Evolutionary conservation across 441 rosid genomes (phyloP), one percentile per base, ranked within the genome.

Genomic region (Arabidopsis lyrata): DNA sequence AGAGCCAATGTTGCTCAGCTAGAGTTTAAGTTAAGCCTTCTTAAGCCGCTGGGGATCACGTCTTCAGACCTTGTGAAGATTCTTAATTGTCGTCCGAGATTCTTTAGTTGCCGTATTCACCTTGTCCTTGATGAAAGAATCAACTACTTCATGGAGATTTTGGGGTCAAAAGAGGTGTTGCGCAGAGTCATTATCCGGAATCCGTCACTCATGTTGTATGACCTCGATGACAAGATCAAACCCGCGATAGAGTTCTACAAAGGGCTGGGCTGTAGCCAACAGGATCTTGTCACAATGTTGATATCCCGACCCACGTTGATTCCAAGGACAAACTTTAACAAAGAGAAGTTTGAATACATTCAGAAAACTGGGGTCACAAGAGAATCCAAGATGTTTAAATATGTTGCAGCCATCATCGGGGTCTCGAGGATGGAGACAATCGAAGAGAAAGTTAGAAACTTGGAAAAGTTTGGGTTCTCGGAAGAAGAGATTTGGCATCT

Each of bases 61-160:
- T 76, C 90, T 0, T 47, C 86, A 7, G 97, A 93, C 77, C 94
- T 93, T 66, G 96, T 91, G 39, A 91, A 86, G 85, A 88, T 93
- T 31, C 69, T 91, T 42, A 81, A 80, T 71, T 83, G 93, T 66
- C 96, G 97, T 63, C 97, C 98, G 0, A 83, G 92, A 39, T 86
- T 93, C 63, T 87, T 93, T 52, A 80, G 90, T 55, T 61, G 63
- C 73, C 84, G 88, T n/a, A 73, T 93, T 14, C 85, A 85, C 66
- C 66, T 49, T 66, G 83, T 73, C 54, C 86, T 93, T 18, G 89
- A 89, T 8, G 95, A 89, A 78, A 88, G 92, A 29, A 50, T 89
- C 75, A 82, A 83, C 50, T 93, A 77, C 59, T 84, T 89, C 70
- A 44, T 66, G 53, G 68, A 68, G 9, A 69, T 88, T 70, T 83